Conservation (phyloP, 2,329 filamentous ascomycete species). For the Penicillium sp. region DNA sequence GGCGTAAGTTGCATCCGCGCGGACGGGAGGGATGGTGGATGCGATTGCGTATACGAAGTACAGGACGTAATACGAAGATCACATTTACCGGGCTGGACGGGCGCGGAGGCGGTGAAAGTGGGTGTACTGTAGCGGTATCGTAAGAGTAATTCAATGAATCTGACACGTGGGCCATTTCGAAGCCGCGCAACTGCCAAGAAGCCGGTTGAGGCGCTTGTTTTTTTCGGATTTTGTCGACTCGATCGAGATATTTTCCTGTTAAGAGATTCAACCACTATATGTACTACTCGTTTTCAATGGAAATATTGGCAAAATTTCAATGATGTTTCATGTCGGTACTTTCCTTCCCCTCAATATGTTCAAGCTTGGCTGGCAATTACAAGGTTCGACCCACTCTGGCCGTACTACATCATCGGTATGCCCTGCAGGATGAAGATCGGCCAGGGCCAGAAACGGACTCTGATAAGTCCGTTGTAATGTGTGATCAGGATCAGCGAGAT, state of each 20-base stretch:
- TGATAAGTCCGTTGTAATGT: background rate
- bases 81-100: background rate
- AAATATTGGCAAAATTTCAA: background rate
- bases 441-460: background rate
- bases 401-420: slow-evolving; percentile 11
- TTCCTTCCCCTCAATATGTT: background rate
- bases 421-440: background rate
- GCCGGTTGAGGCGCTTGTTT: slow-evolving; percentile 1
- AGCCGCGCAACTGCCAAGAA: slow-evolving; percentile 18
- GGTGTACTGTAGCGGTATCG: slow-evolving; percentile 1
- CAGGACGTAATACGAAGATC: slow-evolving; percentile 3
- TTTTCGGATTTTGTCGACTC: background rate
- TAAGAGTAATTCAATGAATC: slow-evolving; percentile 8
- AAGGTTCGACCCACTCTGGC: slow-evolving; percentile 11
- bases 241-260: background rate
- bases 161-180: slow-evolving; percentile 14
- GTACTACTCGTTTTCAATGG: background rate
- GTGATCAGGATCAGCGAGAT: background rate
- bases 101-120: background rate
- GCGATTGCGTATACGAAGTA: slow-evolving; percentile 12
- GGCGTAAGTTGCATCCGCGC: slow-evolving; percentile 19
- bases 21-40: slow-evolving; percentile 13
- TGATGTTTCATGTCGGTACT: background rate
- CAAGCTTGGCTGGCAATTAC: background rate
- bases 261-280: background rate